Percentiles rank a stretch among this genome's conserved stretches.
Conservation (phyloP, 495 filamentous ascomycete species). For the Tuber indicum region DNA sequence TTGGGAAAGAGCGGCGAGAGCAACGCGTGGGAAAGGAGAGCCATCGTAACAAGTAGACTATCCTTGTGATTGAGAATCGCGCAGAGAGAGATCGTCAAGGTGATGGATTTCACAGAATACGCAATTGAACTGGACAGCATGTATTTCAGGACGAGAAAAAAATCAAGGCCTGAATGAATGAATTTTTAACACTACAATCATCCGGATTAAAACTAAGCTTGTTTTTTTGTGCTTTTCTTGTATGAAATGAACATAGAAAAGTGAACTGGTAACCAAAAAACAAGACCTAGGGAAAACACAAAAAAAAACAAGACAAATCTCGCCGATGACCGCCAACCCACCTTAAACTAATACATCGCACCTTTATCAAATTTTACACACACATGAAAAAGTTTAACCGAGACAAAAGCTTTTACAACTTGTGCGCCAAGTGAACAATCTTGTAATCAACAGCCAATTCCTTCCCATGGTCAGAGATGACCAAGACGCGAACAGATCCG, state of each 20-base stretch:
- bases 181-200: conserved; percentile 4
- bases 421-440: conserved; percentile 64
- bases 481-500: conserved; percentile 86
- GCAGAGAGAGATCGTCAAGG: background rate
- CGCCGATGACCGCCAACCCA: background rate
- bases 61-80: background rate
- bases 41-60: background rate
- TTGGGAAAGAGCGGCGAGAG: background rate
- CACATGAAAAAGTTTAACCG: conserved; percentile 32
- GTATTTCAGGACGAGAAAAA: background rate
- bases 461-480: conserved; percentile 87
- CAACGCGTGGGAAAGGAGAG: background rate
- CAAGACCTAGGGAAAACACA: background rate
- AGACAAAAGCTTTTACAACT: conserved; percentile 39
- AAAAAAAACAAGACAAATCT: background rate
- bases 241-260: background rate
- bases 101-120: background rate
- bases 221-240: conserved; percentile 4
- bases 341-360: background rate
- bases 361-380: conserved; percentile 34
- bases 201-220: conserved; percentile 4
- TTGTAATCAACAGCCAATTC: conserved; percentile 99
- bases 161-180: background rate
- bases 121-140: background rate
- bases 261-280: background rate